Percentiles rank a stretch among this genome's conserved stretches.
Evolutionary conservation across 108 stramenopile genomes (phyloP).

Genomic region (Aurantiochytrium sp.): DNA sequence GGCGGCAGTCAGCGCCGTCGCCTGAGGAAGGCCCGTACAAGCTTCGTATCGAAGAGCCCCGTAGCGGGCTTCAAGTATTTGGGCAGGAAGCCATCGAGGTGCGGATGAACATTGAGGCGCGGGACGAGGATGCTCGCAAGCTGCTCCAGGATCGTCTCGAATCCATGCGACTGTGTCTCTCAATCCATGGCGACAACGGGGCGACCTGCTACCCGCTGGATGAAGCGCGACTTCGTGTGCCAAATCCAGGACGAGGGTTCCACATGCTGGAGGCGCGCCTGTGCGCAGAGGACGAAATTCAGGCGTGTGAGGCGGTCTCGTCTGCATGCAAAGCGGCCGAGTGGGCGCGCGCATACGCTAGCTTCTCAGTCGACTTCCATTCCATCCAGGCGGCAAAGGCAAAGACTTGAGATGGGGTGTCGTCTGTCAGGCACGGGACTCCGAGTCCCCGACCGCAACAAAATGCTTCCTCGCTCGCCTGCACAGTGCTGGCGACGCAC

Average conservation of each 20-base stretch:
- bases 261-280: neutral
- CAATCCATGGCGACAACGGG: neutral
- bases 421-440: too few relatives aligned
- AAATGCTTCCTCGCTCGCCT: too few relatives aligned
- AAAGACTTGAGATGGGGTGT: too few relatives aligned
- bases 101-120: too few relatives aligned
- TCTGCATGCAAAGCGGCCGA: neutral
- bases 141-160: neutral
- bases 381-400: neutral
- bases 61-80: too few relatives aligned
- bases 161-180: neutral
- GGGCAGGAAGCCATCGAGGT: too few relatives aligned
- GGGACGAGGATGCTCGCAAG: too few relatives aligned
- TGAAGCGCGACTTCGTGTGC: neutral
- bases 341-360: neutral
- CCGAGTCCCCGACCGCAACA: too few relatives aligned
- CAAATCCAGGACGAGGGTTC: neutral
- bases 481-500: too few relatives aligned
- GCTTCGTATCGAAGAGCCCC: too few relatives aligned
- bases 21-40: neutral
- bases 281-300: neutral
- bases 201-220: neutral
- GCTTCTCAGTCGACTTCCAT: neutral
- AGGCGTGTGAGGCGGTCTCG: neutral
- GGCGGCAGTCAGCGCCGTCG: neutral